Conservation (phyloP, 495 filamentous ascomycete species). For the Annulohypoxylon maeteangense region DNA sequence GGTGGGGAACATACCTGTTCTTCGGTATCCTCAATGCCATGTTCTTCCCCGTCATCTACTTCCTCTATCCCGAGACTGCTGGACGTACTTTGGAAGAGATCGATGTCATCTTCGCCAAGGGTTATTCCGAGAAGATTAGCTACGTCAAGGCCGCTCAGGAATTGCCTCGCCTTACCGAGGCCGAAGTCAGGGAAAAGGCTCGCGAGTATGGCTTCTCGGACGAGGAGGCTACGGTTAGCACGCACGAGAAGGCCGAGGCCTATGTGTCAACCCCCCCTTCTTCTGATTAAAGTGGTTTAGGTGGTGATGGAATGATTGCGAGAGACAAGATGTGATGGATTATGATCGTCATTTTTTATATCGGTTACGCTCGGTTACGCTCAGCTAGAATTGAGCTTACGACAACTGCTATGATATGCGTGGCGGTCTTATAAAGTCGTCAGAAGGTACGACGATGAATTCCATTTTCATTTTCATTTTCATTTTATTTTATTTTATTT, state of each 20-base stretch:
- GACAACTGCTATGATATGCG: slow-evolving; percentile 20
- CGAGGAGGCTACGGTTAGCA: slow-evolving; percentile 38
- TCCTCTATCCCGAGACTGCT: slow-evolving; percentile 78
- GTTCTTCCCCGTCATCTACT: slow-evolving; percentile 74
- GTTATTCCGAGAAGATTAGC: slow-evolving; percentile 71
- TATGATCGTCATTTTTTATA: slow-evolving; percentile 12
- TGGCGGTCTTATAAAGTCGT: slow-evolving; percentile 12
- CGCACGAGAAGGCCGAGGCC: slow-evolving; percentile 32
- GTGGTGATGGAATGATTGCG: neutral
- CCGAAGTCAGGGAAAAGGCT: slow-evolving; percentile 69
- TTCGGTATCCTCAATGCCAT: slow-evolving; percentile 71
- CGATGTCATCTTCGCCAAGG: slow-evolving; percentile 77
- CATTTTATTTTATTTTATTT: neutral
- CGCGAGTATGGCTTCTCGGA: slow-evolving; percentile 62
- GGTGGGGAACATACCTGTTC: slow-evolving; percentile 76
- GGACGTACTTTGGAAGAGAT: slow-evolving; percentile 78
- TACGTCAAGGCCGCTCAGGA: slow-evolving; percentile 72
- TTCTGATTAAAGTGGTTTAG: slow-evolving; percentile 26
- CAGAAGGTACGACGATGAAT: slow-evolving; percentile 6
- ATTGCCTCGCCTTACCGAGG: slow-evolving; percentile 67
- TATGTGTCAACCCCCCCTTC: slow-evolving; percentile 21
- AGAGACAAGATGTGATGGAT: slow-evolving; percentile 10
- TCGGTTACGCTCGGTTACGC: slow-evolving; percentile 8
- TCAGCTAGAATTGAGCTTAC: slow-evolving; percentile 5
- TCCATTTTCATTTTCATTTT: neutral